These are phyloP conservation scores for Saturnispora galanensis DNA, from an alignment of 805 yeast genomes.

Conservation along the genomic window DNA sequence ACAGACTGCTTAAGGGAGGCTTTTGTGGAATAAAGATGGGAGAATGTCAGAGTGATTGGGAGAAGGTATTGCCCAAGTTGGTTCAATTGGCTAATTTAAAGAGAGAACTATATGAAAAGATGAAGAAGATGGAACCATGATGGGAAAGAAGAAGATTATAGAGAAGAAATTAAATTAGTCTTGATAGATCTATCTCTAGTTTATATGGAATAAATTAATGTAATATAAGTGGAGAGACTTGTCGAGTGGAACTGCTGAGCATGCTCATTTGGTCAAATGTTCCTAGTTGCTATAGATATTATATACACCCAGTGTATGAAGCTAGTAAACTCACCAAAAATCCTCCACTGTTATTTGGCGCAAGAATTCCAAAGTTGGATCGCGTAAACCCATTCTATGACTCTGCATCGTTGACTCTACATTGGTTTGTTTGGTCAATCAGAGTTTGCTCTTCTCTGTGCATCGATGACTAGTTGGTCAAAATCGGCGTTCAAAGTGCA, in stretches of 20 bases:
- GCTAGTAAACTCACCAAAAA: no score
- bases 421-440: slow-evolving; percentile 10
- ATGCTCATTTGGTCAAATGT: no score
- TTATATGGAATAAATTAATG: no score
- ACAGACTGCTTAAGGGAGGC: slow-evolving; percentile 22
- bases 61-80: slow-evolving; percentile 7
- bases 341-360: no score
- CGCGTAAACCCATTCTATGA: not conserved
- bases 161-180: no score
- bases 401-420: not conserved
- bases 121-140: not conserved
- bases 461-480: slow-evolving; percentile 39
- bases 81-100: slow-evolving; percentile 11
- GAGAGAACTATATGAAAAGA: slow-evolving; percentile 3
- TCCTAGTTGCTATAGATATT: no score
- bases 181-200: no score
- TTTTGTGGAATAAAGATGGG: slow-evolving; percentile 17
- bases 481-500: slow-evolving; percentile 39
- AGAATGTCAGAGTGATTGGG: slow-evolving; percentile 14
- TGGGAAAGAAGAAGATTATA: no score
- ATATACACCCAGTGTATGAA: no score
- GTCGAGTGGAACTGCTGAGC: no score
- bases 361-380: no score
- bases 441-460: slow-evolving; percentile 28
- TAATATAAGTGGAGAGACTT: no score